These are phyloP conservation scores for Vicia faba DNA, from an alignment of 306 rosid genomes.

Conservation along the genomic window DNA sequence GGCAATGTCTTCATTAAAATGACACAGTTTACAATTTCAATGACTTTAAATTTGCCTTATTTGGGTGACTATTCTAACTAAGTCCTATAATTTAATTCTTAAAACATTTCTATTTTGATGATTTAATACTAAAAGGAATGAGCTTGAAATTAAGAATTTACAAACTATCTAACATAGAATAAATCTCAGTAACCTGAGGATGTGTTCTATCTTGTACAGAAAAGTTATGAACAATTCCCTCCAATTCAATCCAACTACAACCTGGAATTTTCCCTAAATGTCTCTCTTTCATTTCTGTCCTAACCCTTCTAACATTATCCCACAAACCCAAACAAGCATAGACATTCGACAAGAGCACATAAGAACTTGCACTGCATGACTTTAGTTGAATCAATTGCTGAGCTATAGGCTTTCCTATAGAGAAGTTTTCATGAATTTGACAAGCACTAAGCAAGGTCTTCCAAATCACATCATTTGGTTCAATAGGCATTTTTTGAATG, in stretches of 20 bases:
- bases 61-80: not conserved
- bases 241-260: constrained; percentile 74
- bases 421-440: constrained; percentile 49
- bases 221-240: constrained; percentile 69
- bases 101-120: not conserved
- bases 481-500: constrained; percentile 61
- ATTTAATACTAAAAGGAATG: not conserved
- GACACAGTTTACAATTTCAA: not conserved
- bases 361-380: constrained; percentile 57
- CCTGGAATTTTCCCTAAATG: constrained; percentile 62
- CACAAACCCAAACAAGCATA: constrained; percentile 69
- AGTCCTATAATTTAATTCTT: not conserved
- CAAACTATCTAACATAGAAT: constrained; percentile 55
- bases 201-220: constrained; percentile 65
- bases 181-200: constrained; percentile 62
- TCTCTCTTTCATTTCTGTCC: constrained; percentile 59
- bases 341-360: constrained; percentile 68
- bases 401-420: constrained; percentile 57
- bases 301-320: constrained; percentile 55
- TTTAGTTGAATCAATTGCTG: constrained; percentile 46
- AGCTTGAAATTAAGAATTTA: constrained; percentile 36
- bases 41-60: not conserved
- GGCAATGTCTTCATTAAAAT: not conserved
- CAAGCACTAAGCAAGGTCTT: constrained; percentile 74
- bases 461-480: constrained; percentile 83